Base-by-base conservation (phyloP, 441 rosid species). In the Syzygium syzygioides region DNA sequence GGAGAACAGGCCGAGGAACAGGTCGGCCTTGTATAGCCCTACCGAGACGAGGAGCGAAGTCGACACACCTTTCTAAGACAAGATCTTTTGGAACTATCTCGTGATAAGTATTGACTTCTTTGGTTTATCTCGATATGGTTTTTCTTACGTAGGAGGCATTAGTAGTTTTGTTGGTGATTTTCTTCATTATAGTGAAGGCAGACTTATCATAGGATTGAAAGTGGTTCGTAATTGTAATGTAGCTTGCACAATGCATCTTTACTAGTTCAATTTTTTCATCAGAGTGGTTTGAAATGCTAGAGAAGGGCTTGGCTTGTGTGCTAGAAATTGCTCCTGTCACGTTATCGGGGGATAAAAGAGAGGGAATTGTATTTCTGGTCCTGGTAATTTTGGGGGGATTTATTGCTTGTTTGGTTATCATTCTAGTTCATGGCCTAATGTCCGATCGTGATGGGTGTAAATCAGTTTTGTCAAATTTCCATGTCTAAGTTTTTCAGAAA, bases 11-110 rank as follows among this genome's bases (percentile, higher is more conserved):
- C 99, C 99, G 12, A 94, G 99, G 92, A 98, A 98, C 92, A 91
- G 98, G 93, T 98, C 99, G 14, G 98, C 99, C 18, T 91, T 97
- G 92, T 97, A 97, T 85, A 98, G 99, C 90, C 99, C 99, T 23
- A 90, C 95, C 0, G 99, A 98, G 90, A 95, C 98, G 4, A 95
- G 98, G 86, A 98, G 99, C 59, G 99, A 93, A 87, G 93, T 92
- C 14, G 99, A 95, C 86, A 96, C 98, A 48, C 99, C 98, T 6
- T 95, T 94, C 89, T 93, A 88, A 95, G 90, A 89, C 68, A 56
- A 41, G n/a, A 56, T 28, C 86, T 83, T 80, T 87, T 57, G 0
- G 68, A 85, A 80, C 71, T 86, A 79, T 86, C 90, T 62, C 57
- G 56, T 88, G 85, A 86, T 50, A 34, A 86, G 64, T 25, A 87